These are phyloP conservation scores for Vaccinium corymbosum DNA, from an alignment of 148 eudicot genomes.

Conservation along the genomic window DNA sequence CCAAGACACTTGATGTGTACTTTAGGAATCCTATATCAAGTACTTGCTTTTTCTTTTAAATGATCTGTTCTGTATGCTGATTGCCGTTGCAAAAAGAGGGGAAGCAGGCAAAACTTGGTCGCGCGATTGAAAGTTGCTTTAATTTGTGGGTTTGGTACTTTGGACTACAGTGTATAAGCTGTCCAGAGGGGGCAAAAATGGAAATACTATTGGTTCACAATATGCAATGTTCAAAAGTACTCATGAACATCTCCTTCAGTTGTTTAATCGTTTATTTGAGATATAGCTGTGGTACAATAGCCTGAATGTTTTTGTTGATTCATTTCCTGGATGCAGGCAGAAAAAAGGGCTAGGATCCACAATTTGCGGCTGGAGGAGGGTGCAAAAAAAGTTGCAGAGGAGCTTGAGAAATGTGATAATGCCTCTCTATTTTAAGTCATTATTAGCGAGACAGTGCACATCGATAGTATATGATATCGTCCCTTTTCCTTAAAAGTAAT, in stretches of 20 bases:
- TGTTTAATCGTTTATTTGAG: background rate
- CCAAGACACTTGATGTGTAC: background rate
- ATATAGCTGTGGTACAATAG: background rate
- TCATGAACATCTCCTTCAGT: background rate
- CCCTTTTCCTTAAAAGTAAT: background rate
- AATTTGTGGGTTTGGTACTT: background rate
- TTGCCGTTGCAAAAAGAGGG: background rate
- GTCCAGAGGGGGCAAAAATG: background rate
- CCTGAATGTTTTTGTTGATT: background rate
- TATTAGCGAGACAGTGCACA: background rate
- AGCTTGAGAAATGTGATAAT: constrained; percentile 76
- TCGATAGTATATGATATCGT: background rate
- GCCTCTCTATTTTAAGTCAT: background rate
- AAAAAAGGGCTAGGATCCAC: constrained; percentile 84
- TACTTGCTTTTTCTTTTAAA: background rate
- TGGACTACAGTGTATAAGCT: background rate
- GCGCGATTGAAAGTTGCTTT: background rate
- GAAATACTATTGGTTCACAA: background rate
- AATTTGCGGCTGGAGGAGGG: constrained; percentile 80
- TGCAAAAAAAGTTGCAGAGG: constrained; percentile 90
- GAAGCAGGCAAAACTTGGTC: background rate
- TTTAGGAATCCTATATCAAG: too few relatives aligned
- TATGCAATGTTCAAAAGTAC: background rate
- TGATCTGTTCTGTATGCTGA: background rate
- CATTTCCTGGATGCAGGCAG: constrained; percentile 31